These are phyloP conservation scores for Colletotrichum tabaci DNA, from an alignment of 2,329 filamentous ascomycete species.

Conservation along the genomic window DNA sequence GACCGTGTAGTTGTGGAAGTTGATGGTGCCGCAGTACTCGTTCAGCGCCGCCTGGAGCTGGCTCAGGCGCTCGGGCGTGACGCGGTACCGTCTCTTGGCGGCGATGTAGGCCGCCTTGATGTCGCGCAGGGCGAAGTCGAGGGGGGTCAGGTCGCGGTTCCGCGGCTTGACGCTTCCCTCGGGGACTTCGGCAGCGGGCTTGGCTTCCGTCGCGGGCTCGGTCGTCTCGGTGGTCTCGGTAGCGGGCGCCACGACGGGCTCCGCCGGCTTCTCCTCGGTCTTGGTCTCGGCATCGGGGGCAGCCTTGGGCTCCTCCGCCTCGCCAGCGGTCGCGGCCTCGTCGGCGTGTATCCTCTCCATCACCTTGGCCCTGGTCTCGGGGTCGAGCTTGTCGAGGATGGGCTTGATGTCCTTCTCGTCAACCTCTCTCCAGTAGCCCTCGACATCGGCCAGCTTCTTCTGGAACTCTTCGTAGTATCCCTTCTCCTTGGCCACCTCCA, in stretches of 20 bases:
- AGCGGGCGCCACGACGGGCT: slow-evolving; percentile 43
- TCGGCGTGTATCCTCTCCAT: slow-evolving; percentile 70
- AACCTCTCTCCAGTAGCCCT: slow-evolving; percentile 85
- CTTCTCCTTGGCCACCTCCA: slow-evolving; percentile 81
- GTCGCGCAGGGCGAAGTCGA: slow-evolving; percentile 77
- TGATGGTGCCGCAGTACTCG: slow-evolving; percentile 85
- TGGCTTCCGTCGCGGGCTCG: slow-evolving; percentile 38
- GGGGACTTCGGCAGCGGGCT: slow-evolving; percentile 40
- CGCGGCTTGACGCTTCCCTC: slow-evolving; percentile 54
- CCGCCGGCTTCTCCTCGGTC: slow-evolving; percentile 41
- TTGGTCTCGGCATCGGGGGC: slow-evolving; percentile 42
- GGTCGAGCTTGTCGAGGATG: slow-evolving; percentile 73
- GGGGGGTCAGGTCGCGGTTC: slow-evolving; percentile 62
- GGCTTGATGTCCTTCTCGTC: slow-evolving; percentile 87
- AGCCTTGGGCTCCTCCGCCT: slow-evolving; percentile 46
- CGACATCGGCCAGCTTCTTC: slow-evolving; percentile 81
- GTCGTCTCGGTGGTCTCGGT: slow-evolving; percentile 16
- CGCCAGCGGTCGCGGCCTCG: slow-evolving; percentile 41
- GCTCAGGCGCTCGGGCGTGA: slow-evolving; percentile 78
- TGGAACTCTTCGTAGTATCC: slow-evolving; percentile 79
- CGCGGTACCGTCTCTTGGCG: slow-evolving; percentile 89
- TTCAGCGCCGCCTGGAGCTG: slow-evolving; percentile 83
- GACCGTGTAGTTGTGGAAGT: slow-evolving; percentile 98
- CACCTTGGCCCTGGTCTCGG: slow-evolving; percentile 74
- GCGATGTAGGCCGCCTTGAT: slow-evolving; percentile 86